phyloP scores from a whole-genome alignment of 2,329 filamentous ascomycete genomes.

The Triangularia verruculosa region DNA sequence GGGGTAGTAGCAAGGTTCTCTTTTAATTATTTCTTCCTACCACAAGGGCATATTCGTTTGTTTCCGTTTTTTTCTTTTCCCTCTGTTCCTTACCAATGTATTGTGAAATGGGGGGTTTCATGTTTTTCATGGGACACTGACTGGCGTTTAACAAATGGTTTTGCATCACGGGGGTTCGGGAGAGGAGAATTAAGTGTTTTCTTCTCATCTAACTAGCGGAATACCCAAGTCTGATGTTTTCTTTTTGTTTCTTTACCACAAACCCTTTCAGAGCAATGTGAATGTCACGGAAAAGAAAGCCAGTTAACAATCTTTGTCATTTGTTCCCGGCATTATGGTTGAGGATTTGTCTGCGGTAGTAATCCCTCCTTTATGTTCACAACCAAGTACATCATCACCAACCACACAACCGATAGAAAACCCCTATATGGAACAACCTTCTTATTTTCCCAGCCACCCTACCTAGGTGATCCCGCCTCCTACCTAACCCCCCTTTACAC shows the following conservation, averaged over 20 bases:
- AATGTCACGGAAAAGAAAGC: no score
- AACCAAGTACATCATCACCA: no score
- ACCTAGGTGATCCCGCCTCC: background rate
- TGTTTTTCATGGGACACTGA: background rate
- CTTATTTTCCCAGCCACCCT: background rate
- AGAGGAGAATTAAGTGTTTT: background rate
- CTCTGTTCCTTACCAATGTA: background rate
- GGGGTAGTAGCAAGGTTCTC: no score
- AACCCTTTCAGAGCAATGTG: background rate
- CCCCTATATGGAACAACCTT: background rate
- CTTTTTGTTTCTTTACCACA: background rate
- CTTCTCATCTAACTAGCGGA: background rate
- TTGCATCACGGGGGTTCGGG: background rate
- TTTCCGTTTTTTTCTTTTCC: background rate
- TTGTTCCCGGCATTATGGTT: no score
- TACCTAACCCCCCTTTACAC: background rate
- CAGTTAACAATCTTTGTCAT: no score
- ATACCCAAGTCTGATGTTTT: background rate
- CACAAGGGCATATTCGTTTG: no score
- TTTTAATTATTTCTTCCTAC: no score
- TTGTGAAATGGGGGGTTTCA: background rate
- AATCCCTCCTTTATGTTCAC: no score
- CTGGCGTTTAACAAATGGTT: background rate
- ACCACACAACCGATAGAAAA: background rate
- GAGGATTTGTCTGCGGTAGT: no score